Percentiles rank a stretch among this genome's conserved stretches.
phyloP scores from a whole-genome alignment of 106 monocot species.

The Dendrobium nobile region DNA sequence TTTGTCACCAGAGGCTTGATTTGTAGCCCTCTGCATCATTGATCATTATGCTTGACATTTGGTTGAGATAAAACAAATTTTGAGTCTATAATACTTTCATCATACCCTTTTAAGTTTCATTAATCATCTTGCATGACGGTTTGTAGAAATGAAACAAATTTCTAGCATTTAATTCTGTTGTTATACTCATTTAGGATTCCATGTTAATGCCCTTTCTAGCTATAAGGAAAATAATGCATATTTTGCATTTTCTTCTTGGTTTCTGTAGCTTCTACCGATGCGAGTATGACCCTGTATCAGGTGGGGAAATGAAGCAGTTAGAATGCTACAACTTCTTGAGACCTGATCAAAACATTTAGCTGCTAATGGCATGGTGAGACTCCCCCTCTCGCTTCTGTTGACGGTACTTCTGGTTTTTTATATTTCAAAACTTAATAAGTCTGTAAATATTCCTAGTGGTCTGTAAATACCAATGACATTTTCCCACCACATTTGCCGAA shows the following conservation, averaged over 20 bases:
- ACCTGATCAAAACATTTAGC: slow-evolving; percentile 18
- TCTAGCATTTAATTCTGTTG: not conserved
- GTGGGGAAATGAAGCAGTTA: slow-evolving; percentile 72
- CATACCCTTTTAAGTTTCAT: no score
- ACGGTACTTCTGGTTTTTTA: not conserved
- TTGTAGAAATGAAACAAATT: no score
- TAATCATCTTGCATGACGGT: no score
- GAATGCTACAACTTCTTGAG: slow-evolving; percentile 67
- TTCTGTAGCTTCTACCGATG: slow-evolving; percentile 64
- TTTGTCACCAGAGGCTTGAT: no score
- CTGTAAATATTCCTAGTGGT: not conserved
- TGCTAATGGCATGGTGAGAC: not conserved
- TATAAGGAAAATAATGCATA: not conserved
- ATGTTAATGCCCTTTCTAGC: not conserved
- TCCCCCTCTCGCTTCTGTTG: not conserved
- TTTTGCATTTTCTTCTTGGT: not conserved
- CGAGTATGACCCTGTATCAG: slow-evolving; percentile 43
- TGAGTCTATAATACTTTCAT: no score
- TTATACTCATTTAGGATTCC: not conserved
- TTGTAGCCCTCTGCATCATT: no score
- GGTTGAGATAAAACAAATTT: no score
- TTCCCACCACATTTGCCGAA: not conserved
- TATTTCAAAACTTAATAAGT: not conserved
- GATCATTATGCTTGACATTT: no score
- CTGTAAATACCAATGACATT: not conserved